These are phyloP conservation scores for Echria macrotheca DNA, from an alignment of 495 filamentous ascomycete genomes.

Conservation along the genomic window DNA sequence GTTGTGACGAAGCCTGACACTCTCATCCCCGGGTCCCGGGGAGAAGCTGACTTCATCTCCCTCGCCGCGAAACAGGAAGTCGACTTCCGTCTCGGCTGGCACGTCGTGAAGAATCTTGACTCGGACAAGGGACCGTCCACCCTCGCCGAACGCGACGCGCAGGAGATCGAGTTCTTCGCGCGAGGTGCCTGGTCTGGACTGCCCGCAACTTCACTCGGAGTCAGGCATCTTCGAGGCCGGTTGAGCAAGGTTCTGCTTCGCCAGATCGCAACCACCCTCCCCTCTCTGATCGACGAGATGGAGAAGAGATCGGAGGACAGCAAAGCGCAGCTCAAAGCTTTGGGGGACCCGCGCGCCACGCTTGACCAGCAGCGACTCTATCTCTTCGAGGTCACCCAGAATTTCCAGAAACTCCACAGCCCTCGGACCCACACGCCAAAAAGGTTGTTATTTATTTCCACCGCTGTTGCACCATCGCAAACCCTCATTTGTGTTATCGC, in stretches of 20 bases:
- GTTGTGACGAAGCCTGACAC: conserved; percentile 82
- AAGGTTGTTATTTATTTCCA: too few species aligned
- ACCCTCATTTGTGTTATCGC: too few species aligned
- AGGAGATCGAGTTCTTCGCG: conserved; percentile 41
- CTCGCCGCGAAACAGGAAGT: conserved; percentile 58
- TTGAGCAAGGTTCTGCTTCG: conserved; percentile 53
- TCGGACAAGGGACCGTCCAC: conserved; percentile 41
- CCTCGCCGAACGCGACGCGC: conserved; percentile 32
- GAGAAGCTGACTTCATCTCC: conserved; percentile 46
- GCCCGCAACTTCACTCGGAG: conserved; percentile 31
- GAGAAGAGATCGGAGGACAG: conserved; percentile 33
- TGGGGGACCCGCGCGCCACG: conserved; percentile 47
- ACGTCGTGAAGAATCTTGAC: conserved; percentile 59
- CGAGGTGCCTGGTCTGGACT: conserved; percentile 37
- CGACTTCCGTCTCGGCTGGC: conserved; percentile 63
- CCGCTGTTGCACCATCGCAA: too few species aligned
- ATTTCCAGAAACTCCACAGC: too few species aligned
- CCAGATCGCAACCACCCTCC: conserved; percentile 54
- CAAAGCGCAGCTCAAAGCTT: conserved; percentile 29
- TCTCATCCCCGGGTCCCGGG: conserved; percentile 41
- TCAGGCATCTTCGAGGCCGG: conserved; percentile 42
- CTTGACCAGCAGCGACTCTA: conserved; percentile 47
- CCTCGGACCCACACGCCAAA: too few species aligned
- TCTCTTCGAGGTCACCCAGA: conserved; percentile 47
- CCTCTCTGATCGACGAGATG: conserved; percentile 54